Percentiles rank a stretch among this genome's conserved stretches.
phyloP scores from a whole-genome alignment of 768 basidiomycete species.

The Cystobasidium tubakii region DNA sequence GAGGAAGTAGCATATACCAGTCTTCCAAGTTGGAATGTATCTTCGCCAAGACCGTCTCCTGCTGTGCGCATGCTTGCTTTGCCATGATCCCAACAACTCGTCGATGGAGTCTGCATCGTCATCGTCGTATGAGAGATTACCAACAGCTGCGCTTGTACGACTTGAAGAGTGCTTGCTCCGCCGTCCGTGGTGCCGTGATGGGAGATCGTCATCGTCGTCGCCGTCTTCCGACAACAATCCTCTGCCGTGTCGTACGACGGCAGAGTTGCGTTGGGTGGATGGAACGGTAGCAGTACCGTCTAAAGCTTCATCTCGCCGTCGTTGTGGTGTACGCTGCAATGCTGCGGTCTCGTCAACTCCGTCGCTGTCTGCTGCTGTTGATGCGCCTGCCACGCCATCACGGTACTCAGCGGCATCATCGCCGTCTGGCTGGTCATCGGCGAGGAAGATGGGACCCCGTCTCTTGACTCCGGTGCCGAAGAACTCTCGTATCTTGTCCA shows the following conservation, averaged over 20 bases:
- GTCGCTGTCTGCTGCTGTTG: background rate
- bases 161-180: background rate
- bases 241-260: constrained; percentile 15
- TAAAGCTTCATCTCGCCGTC: background rate
- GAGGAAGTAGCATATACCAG: constrained; percentile 4
- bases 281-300: background rate
- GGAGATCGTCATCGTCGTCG: constrained; percentile 16
- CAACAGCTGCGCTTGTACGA: background rate
- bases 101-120: background rate
- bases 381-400: background rate
- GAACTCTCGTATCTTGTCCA: background rate
- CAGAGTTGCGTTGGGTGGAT: constrained; percentile 1
- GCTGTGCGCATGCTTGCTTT: background rate
- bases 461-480: background rate
- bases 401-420: background rate
- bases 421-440: background rate
- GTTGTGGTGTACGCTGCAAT: background rate
- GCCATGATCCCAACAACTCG: background rate
- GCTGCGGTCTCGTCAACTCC: background rate
- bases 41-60: background rate
- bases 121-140: constrained; percentile 9
- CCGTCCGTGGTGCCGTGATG: background rate
- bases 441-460: background rate
- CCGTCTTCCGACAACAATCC: constrained; percentile 27
- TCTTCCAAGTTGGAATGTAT: constrained; percentile 1